A percentile compares a stretch with the other conserved stretches of the same genome.
Evolutionary conservation across 2,329 filamentous ascomycete genomes (phyloP).

Genomic region (Fusarium lateritium): DNA sequence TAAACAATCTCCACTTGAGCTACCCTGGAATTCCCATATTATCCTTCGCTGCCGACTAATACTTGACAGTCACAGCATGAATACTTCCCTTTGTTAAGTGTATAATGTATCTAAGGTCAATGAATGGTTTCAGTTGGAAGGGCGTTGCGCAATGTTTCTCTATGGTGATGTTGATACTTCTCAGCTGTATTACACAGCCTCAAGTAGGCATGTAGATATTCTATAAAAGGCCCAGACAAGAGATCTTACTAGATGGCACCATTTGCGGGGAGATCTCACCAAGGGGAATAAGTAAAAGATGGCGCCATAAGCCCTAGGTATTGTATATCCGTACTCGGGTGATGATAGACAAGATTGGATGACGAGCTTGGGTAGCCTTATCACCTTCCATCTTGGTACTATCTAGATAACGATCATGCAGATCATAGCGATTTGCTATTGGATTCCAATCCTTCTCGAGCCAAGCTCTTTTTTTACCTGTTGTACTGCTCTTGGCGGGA

Average conservation of each 20-base stretch:
- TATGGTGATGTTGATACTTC: too few relatives aligned
- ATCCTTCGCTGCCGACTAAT: not conserved
- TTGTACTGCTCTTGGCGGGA: not conserved
- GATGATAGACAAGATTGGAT: not conserved
- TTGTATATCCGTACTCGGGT: not conserved
- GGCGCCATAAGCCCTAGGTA: not conserved
- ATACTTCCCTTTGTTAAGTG: not conserved
- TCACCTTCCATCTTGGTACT: not conserved
- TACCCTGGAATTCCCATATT: not conserved
- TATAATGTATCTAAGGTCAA: too few relatives aligned
- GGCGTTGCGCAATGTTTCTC: too few relatives aligned
- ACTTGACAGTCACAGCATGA: not conserved
- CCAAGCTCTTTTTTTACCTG: not conserved
- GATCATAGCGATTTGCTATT: not conserved
- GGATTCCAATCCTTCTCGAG: not conserved
- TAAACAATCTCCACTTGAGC: not conserved
- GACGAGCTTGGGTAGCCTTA: not conserved
- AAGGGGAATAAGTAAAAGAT: not conserved
- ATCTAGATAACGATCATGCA: not conserved
- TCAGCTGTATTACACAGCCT: too few relatives aligned
- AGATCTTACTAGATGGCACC: not conserved
- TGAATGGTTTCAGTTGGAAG: too few relatives aligned
- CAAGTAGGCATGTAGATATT: too few relatives aligned
- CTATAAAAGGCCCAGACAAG: not conserved
- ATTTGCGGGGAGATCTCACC: too few relatives aligned